Percentiles rank a stretch among this genome's conserved stretches.
These are phyloP conservation scores for Cercis canadensis DNA, from an alignment of 306 rosid species.

Conservation along the genomic window DNA sequence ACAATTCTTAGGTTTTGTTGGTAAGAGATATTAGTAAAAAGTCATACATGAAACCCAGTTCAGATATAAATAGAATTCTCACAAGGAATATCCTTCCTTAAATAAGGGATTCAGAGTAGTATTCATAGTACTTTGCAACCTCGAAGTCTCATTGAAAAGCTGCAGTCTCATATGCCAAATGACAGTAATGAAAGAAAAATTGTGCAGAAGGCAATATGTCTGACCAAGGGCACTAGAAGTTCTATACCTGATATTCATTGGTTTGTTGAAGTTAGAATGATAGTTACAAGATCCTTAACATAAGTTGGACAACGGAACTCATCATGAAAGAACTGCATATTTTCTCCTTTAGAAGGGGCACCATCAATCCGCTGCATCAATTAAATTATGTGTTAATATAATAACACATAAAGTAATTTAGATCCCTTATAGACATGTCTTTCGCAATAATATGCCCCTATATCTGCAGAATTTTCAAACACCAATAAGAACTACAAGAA, in stretches of 20 bases:
- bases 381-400: conserved; percentile 23
- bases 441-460: conserved; percentile 23
- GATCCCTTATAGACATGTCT: conserved; percentile 18
- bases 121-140: conserved; percentile 26
- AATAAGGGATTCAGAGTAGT: conserved; percentile 11
- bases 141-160: conserved; percentile 3
- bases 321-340: conserved; percentile 70
- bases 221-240: conserved; percentile 2
- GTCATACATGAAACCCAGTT: neutral
- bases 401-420: conserved; percentile 28
- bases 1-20: neutral
- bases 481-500: conserved; percentile 5
- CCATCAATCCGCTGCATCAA: conserved; percentile 85
- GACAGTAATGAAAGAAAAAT: too few relatives aligned
- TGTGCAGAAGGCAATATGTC: neutral
- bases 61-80: neutral
- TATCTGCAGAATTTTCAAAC: conserved; percentile 2
- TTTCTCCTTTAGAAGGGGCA: conserved; percentile 68
- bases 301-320: conserved; percentile 90
- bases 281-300: conserved; percentile 75
- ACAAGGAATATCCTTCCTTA: too few relatives aligned
- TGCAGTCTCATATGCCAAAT: too few relatives aligned
- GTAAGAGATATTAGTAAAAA: conserved; percentile 20
- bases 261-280: conserved; percentile 63
- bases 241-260: conserved; percentile 76